Conservation (phyloP, 306 rosid species). For the Trifolium fragiferum region DNA sequence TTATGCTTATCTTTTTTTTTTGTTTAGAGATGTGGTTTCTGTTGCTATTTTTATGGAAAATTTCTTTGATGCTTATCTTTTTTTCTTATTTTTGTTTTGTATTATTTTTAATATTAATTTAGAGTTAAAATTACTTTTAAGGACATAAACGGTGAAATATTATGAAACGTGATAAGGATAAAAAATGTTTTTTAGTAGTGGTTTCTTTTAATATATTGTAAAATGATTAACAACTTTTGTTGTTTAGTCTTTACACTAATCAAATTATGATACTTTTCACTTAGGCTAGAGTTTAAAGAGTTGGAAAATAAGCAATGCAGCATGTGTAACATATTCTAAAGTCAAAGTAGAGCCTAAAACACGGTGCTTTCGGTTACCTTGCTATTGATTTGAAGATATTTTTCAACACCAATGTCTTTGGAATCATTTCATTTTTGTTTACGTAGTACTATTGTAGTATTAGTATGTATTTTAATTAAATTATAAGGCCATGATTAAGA, state of each 20-base stretch:
- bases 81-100: no score
- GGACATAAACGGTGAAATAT: no score
- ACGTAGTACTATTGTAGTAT: no score
- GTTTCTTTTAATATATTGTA: no score
- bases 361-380: constrained; percentile 32
- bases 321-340: neutral
- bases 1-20: no score
- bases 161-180: no score
- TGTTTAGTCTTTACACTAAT: neutral
- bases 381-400: neutral
- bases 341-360: constrained; percentile 41
- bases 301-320: constrained; percentile 36
- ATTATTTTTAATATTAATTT: no score
- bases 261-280: constrained; percentile 31
- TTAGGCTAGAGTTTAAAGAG: constrained; percentile 24
- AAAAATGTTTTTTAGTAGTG: no score
- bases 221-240: constrained; percentile 11
- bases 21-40: no score
- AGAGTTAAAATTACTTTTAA: no score
- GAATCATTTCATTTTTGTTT: neutral
- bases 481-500: constrained; percentile 25
- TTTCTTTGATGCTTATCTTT: no score
- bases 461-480: neutral
- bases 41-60: no score
- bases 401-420: constrained; percentile 33